A percentile compares a stretch with the other conserved stretches of the same genome.
Evolutionary conservation across 179 eudicot species (phyloP).

Genomic region (Beta corolliflora): DNA sequence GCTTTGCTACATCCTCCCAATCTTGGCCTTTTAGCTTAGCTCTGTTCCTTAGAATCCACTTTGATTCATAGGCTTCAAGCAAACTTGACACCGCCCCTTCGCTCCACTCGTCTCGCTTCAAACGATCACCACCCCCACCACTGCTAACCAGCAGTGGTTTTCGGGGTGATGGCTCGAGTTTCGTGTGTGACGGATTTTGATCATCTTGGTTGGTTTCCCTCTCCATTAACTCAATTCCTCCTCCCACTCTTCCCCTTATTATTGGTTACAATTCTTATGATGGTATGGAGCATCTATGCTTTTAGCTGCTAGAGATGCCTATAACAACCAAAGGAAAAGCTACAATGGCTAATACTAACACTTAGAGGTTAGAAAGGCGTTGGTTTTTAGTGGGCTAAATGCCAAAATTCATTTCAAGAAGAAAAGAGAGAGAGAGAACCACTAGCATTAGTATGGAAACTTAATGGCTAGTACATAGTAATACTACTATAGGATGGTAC

Average conservation of each 20-base stretch:
- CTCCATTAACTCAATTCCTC: slow-evolving; percentile 43
- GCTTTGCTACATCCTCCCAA: slow-evolving; percentile 92
- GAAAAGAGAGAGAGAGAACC: slow-evolving; percentile 30
- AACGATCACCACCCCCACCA: slow-evolving; percentile 47
- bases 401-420: slow-evolving; percentile 34
- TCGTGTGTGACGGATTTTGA: slow-evolving; percentile 31
- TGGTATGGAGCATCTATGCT: neutral
- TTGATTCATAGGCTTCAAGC: slow-evolving; percentile 83
- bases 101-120: slow-evolving; percentile 96
- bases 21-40: slow-evolving; percentile 96
- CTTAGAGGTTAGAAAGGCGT: slow-evolving; percentile 34
- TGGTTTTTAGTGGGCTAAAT: slow-evolving; percentile 35
- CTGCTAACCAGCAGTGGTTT: slow-evolving; percentile 29
- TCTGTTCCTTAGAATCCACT: slow-evolving; percentile 85
- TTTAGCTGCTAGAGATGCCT: slow-evolving; percentile 33
- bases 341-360: slow-evolving; percentile 38
- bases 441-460: slow-evolving; percentile 35
- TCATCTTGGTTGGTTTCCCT: slow-evolving; percentile 46
- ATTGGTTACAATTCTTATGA: neutral
- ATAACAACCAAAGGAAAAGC: slow-evolving; percentile 27
- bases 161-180: slow-evolving; percentile 37
- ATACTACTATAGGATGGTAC: slow-evolving; percentile 22
- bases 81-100: slow-evolving; percentile 85
- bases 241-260: slow-evolving; percentile 22
- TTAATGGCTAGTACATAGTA: slow-evolving; percentile 27